Conservation (phyloP, 108 stramenopile species). For the Bacterosira constricta region DNA sequence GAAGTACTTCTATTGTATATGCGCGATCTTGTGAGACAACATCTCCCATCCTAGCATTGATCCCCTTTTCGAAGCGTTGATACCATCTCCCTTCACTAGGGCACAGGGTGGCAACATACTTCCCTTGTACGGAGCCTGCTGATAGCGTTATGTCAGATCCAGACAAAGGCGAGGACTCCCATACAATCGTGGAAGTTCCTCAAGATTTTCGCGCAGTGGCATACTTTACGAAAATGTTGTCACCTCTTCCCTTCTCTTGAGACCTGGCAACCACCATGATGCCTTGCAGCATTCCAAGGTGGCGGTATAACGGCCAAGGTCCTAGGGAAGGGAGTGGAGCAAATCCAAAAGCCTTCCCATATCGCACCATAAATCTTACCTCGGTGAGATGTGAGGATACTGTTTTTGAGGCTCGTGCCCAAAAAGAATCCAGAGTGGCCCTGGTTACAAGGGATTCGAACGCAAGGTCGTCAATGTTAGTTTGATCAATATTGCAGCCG, state of each 20-base stretch:
- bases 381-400: not conserved
- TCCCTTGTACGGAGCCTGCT: not conserved
- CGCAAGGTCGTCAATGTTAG: not conserved
- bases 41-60: not conserved
- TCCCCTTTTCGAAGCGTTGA: not conserved
- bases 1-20: not conserved
- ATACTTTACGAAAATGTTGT: not conserved
- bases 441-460: not conserved
- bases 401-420: not conserved
- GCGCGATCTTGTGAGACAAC: not conserved
- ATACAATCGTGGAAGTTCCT: slow-evolving; percentile 13
- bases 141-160: slow-evolving; percentile 1
- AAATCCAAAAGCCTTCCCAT: not conserved
- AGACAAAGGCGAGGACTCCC: slow-evolving; percentile 9
- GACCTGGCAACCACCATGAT: slow-evolving; percentile 1
- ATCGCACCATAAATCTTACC: not conserved
- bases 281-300: slow-evolving; percentile 1
- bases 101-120: not conserved
- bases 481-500: not conserved
- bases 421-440: slow-evolving; percentile 2
- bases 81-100: slow-evolving; percentile 8
- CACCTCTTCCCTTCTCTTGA: not conserved
- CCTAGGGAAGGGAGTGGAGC: not conserved
- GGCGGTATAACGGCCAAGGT: not conserved
- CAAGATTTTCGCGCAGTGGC: not conserved